phyloP scores from a whole-genome alignment of 2,329 filamentous ascomycete genomes.

The Dactylellina sp. region DNA sequence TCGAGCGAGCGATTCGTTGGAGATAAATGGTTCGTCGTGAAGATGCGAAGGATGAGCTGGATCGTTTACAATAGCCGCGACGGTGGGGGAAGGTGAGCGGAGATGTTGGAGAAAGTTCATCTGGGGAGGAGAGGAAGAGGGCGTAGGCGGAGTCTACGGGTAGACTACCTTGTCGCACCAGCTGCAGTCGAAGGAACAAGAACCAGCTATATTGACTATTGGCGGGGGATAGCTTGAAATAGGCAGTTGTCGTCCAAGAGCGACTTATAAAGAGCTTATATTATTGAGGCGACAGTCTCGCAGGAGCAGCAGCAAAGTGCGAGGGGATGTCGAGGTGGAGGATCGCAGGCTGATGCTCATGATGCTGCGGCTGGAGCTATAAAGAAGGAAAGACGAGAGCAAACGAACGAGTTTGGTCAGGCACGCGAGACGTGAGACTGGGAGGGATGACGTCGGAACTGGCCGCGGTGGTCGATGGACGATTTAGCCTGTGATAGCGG shows the following conservation, averaged over 20 bases:
- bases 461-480: slow-evolving; percentile 8
- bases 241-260: neutral
- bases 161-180: slow-evolving; percentile 25
- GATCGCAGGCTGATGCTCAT: slow-evolving; percentile 30
- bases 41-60: slow-evolving; percentile 44
- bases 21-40: slow-evolving; percentile 37
- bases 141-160: slow-evolving; percentile 8
- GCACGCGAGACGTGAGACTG: slow-evolving; percentile 29
- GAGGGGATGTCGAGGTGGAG: neutral
- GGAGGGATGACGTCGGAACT: slow-evolving; percentile 47
- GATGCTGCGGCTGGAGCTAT: slow-evolving; percentile 22
- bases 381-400: slow-evolving; percentile 17
- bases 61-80: slow-evolving; percentile 49
- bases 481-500: slow-evolving; percentile 33
- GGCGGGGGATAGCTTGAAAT: neutral
- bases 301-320: slow-evolving; percentile 5
- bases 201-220: neutral
- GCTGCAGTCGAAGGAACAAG: neutral
- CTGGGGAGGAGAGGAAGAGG: slow-evolving; percentile 4
- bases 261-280: neutral
- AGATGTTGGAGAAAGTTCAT: slow-evolving; percentile 55
- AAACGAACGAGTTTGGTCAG: slow-evolving; percentile 20
- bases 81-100: slow-evolving; percentile 47
- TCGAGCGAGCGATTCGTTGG: slow-evolving; percentile 37
- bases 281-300: slow-evolving; percentile 31